These are phyloP conservation scores for Alternaria postmessia DNA, from an alignment of 2,329 filamentous ascomycete genomes.

Conservation along the genomic window DNA sequence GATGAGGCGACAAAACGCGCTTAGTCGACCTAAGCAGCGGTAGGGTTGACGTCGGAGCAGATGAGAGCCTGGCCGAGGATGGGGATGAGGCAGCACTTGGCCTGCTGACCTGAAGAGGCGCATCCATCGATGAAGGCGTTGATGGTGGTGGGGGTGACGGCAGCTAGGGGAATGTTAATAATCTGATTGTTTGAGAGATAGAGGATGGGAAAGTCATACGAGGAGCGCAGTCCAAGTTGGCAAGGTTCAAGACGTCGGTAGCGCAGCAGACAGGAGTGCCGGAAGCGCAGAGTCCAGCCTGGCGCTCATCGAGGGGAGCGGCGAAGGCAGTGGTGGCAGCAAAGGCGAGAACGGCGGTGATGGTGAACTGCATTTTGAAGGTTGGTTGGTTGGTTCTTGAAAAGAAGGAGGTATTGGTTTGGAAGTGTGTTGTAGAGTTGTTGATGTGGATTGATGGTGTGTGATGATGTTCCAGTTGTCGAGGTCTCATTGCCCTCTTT, in stretches of 20 bases:
- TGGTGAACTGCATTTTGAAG: conserved; percentile 48
- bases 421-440: conserved; percentile 17
- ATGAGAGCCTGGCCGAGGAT: conserved; percentile 55
- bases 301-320: conserved; percentile 44
- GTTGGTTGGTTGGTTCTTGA: conserved; percentile 12
- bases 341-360: conserved; percentile 45
- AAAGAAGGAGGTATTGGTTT: conserved; percentile 7
- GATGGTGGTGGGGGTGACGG: conserved; percentile 49
- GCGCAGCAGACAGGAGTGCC: conserved; percentile 65
- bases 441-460: conserved; percentile 32
- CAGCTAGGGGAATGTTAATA: conserved; percentile 40
- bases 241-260: conserved; percentile 67
- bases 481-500: conserved; percentile 35
- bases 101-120: conserved; percentile 60
- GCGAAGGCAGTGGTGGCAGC: conserved; percentile 40
- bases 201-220: conserved; percentile 55
- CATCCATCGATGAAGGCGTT: conserved; percentile 59
- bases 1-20: neutral
- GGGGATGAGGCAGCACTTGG: conserved; percentile 66
- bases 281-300: conserved; percentile 46
- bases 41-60: conserved; percentile 44
- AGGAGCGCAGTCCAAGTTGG: conserved; percentile 64
- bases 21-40: neutral
- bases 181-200: neutral
- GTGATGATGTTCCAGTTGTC: conserved; percentile 31